Evolutionary conservation across 2,329 filamentous ascomycete genomes (phyloP).

Genomic region (Plenodomus lindquistii): DNA sequence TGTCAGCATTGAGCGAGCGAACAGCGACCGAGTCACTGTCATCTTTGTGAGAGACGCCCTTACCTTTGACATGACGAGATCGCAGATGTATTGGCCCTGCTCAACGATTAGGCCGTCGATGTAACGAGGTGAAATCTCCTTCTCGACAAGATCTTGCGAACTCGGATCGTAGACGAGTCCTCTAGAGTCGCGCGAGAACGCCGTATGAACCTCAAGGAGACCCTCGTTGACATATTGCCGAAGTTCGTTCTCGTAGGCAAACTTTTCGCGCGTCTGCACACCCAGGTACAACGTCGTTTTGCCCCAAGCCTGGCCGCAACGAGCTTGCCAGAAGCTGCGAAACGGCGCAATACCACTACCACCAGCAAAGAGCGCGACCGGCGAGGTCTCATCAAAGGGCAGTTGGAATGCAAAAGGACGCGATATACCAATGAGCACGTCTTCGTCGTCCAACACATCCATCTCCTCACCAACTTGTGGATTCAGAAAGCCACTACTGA

Average conservation of each 20-base stretch:
- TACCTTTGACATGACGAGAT: slow-evolving; percentile 59
- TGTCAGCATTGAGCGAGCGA: neutral
- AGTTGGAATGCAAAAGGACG: slow-evolving; percentile 58
- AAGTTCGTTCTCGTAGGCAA: slow-evolving; percentile 28
- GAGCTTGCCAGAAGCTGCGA: slow-evolving; percentile 30
- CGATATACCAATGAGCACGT: slow-evolving; percentile 58
- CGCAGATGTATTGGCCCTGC: slow-evolving; percentile 56
- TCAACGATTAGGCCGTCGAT: slow-evolving; percentile 58
- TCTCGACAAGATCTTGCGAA: slow-evolving; percentile 53
- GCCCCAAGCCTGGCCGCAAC: slow-evolving; percentile 21
- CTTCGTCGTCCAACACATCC: slow-evolving; percentile 46
- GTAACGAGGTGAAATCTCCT: slow-evolving; percentile 55
- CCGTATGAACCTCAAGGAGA: slow-evolving; percentile 57
- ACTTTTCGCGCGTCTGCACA: slow-evolving; percentile 26
- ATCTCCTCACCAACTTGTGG: slow-evolving; percentile 49
- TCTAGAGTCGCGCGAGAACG: slow-evolving; percentile 56
- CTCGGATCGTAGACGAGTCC: slow-evolving; percentile 53
- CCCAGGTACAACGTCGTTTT: slow-evolving; percentile 27
- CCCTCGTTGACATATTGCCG: slow-evolving; percentile 47
- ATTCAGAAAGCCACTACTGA: slow-evolving; percentile 61
- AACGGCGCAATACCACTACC: slow-evolving; percentile 32
- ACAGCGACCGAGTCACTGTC: too few species aligned
- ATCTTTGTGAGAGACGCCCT: neutral
- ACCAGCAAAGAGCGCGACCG: slow-evolving; percentile 59
- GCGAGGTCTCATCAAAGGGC: slow-evolving; percentile 55